Percentiles rank a stretch among this genome's conserved stretches.
These are phyloP conservation scores for Xylaria sp. DNA, from an alignment of 2,329 filamentous ascomycete genomes.

Conservation along the genomic window DNA sequence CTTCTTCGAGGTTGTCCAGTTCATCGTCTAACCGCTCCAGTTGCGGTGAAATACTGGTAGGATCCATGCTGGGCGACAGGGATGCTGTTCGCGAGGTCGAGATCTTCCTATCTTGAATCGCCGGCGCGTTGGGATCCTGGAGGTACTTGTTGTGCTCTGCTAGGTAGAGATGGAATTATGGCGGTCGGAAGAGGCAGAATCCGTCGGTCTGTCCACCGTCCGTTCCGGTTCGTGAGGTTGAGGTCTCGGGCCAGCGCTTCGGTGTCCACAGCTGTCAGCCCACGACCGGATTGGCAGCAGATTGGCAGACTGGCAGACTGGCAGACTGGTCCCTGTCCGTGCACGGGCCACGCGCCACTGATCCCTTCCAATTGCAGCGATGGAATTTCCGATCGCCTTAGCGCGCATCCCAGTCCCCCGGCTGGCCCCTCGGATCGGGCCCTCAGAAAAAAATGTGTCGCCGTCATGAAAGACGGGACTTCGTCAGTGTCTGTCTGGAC, in stretches of 20 bases:
- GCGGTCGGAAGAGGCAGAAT: slow-evolving; percentile 35
- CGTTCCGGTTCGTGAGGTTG: neutral
- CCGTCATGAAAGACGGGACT: slow-evolving; percentile 25
- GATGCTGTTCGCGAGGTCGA: neutral
- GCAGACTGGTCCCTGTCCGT: too few relatives aligned
- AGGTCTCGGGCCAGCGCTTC: neutral
- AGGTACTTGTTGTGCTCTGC: neutral
- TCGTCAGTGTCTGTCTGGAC: neutral
- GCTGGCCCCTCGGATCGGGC: neutral
- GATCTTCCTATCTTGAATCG: neutral
- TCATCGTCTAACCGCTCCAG: slow-evolving; percentile 76
- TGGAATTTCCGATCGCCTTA: slow-evolving; percentile 13
- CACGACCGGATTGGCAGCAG: too few relatives aligned
- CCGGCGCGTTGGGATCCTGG: neutral
- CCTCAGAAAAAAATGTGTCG: slow-evolving; percentile 25
- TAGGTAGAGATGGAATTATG: too few relatives aligned
- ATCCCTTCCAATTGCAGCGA: slow-evolving; percentile 6
- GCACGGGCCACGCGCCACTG: neutral
- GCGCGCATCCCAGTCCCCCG: slow-evolving; percentile 1
- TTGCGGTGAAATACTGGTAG: slow-evolving; percentile 63
- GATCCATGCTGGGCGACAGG: slow-evolving; percentile 47
- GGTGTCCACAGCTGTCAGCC: too few relatives aligned
- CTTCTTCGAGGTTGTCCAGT: slow-evolving; percentile 76
- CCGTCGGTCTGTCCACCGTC: neutral
- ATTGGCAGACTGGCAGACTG: neutral